A percentile compares a stretch with the other conserved stretches of the same genome.
These are phyloP conservation scores for Metschnikowia lachancei DNA, from an alignment of 805 yeast genomes.

Conservation along the genomic window DNA sequence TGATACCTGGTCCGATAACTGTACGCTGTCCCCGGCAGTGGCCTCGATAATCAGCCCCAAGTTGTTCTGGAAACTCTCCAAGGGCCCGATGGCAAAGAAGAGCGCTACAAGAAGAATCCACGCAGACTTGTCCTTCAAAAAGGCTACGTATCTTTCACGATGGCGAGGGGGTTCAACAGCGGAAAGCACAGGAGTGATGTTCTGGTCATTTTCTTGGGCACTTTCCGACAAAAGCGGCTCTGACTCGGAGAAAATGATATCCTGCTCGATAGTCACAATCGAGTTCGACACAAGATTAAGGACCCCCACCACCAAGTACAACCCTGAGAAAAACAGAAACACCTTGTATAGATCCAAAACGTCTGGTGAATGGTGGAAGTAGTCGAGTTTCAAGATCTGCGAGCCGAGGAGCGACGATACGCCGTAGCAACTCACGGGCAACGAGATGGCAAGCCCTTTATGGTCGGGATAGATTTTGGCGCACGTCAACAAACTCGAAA, in stretches of 20 bases:
- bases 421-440: slow-evolving; percentile 89
- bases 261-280: slow-evolving; percentile 58
- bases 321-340: slow-evolving; percentile 49
- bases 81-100: slow-evolving; percentile 72
- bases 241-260: slow-evolving; percentile 36
- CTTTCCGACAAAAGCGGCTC: slow-evolving; percentile 16
- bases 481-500: slow-evolving; percentile 71
- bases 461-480: slow-evolving; percentile 78
- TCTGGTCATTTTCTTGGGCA: slow-evolving; percentile 14
- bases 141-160: slow-evolving; percentile 31
- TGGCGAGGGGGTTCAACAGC: slow-evolving; percentile 39
- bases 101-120: slow-evolving; percentile 64
- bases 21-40: slow-evolving; percentile 23
- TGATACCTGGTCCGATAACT: slow-evolving; percentile 51
- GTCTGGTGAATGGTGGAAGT: slow-evolving; percentile 32
- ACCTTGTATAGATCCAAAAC: slow-evolving; percentile 49
- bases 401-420: slow-evolving; percentile 74
- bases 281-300: slow-evolving; percentile 65
- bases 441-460: slow-evolving; percentile 78
- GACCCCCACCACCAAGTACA: slow-evolving; percentile 56
- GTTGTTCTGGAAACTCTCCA: slow-evolving; percentile 81
- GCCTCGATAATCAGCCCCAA: slow-evolving; percentile 68
- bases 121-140: slow-evolving; percentile 55
- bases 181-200: slow-evolving; percentile 33
- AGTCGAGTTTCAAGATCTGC: slow-evolving; percentile 48